Evolutionary conservation across 1,139 yeast genomes (phyloP).

Genomic region (Suhomyces maxii): DNA sequence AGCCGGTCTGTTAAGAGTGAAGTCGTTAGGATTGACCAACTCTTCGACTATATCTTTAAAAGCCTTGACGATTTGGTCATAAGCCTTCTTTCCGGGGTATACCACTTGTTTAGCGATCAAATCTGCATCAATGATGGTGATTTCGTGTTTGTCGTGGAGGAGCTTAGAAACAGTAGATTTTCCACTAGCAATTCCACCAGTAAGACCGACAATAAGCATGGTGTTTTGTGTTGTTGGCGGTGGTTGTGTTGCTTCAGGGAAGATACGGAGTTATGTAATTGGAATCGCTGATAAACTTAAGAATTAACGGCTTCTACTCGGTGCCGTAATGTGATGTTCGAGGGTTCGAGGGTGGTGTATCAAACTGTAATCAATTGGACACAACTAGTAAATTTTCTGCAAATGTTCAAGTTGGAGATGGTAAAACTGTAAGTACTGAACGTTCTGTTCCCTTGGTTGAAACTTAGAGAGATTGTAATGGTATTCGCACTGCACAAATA

Average conservation of each 20-base stretch:
- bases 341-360: too few species aligned
- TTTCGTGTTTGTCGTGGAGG: slow-evolving; percentile 49
- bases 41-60: slow-evolving; percentile 59
- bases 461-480: too few species aligned
- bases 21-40: slow-evolving; percentile 50
- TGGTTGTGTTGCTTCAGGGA: too few species aligned
- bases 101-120: slow-evolving; percentile 83
- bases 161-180: slow-evolving; percentile 83
- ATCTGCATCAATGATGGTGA: slow-evolving; percentile 86
- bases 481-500: too few species aligned
- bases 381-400: too few species aligned
- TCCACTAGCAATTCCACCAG: slow-evolving; percentile 97
- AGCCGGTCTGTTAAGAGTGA: slow-evolving; percentile 62
- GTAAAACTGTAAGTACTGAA: too few species aligned
- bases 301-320: too few species aligned
- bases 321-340: too few species aligned
- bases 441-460: too few species aligned
- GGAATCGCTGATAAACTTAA: too few species aligned
- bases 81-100: slow-evolving; percentile 74
- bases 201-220: slow-evolving; percentile 89
- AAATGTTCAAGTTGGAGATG: too few species aligned
- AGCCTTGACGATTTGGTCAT: slow-evolving; percentile 58
- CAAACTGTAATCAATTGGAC: too few species aligned
- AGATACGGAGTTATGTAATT: neutral
- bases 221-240: neutral